Evolutionary conservation across 352 stramenopile species (phyloP).

Genomic region (Phytophthora fragariaefolia): DNA sequence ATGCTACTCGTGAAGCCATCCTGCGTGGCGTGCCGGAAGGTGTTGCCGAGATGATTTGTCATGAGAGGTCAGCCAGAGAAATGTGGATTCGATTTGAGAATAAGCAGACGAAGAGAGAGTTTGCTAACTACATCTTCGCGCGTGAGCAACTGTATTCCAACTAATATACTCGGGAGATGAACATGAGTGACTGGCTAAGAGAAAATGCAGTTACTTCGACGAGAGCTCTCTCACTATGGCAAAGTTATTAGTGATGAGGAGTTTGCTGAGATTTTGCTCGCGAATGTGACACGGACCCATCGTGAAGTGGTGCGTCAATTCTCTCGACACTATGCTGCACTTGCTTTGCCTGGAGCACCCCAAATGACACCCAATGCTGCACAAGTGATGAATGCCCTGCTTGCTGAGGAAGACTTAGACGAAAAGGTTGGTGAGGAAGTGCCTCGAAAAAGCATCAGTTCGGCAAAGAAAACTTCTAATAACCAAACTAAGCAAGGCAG

Average conservation of each 20-base stretch:
- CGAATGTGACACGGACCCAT: neutral
- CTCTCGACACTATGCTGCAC: neutral
- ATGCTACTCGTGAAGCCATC: slow-evolving; percentile 9
- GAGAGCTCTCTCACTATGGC: neutral
- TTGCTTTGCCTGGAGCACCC: neutral
- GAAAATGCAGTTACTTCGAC: neutral
- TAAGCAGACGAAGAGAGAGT: slow-evolving; percentile 20
- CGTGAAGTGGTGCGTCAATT: neutral
- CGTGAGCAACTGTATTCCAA: neutral
- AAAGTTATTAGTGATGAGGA: neutral
- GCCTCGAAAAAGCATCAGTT: neutral
- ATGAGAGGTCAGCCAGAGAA: slow-evolving; percentile 1
- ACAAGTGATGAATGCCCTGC: neutral
- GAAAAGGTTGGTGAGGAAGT: neutral
- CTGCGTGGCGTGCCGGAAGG: slow-evolving; percentile 2
- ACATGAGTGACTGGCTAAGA: neutral
- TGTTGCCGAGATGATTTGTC: slow-evolving; percentile 24
- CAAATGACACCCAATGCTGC: neutral
- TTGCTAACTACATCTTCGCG: slow-evolving; percentile 16
- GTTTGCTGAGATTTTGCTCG: neutral
- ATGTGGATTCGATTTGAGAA: slow-evolving; percentile 14
- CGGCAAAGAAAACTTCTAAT: neutral
- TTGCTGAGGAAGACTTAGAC: neutral
- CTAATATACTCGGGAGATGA: neutral
- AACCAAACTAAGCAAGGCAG: neutral